Percentiles rank a stretch among this genome's conserved stretches.
phyloP scores from a whole-genome alignment of 257 asterid genomes.

The Nicotiana paniculata region DNA sequence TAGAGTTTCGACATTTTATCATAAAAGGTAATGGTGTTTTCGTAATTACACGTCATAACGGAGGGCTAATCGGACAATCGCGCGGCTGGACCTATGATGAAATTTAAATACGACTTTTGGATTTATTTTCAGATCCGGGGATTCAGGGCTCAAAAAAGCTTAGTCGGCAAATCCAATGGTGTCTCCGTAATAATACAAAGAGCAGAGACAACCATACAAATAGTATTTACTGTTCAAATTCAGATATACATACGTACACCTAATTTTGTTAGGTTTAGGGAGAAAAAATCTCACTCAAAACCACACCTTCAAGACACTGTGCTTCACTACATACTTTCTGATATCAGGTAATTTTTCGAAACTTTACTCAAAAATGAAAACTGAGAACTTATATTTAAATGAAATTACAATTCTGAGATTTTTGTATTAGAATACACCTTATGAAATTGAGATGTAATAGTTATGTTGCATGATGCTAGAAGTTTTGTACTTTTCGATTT shows the following conservation, averaged over 20 bases:
- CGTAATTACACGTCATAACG: too few relatives aligned
- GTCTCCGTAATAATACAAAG: background rate
- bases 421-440: too few relatives aligned
- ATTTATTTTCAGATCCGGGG: slow-evolving; percentile 40
- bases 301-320: background rate
- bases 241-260: too few relatives aligned
- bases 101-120: slow-evolving; percentile 34
- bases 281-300: background rate
- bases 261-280: background rate
- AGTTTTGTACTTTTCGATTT: slow-evolving; percentile 19
- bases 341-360: background rate
- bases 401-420: too few relatives aligned
- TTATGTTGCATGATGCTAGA: background rate
- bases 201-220: background rate
- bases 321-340: background rate
- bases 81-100: slow-evolving; percentile 27
- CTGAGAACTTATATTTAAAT: too few relatives aligned
- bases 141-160: slow-evolving; percentile 14
- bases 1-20: too few relatives aligned
- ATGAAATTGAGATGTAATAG: too few relatives aligned
- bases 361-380: too few relatives aligned
- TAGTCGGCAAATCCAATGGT: background rate
- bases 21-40: too few relatives aligned
- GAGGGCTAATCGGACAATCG: too few relatives aligned
- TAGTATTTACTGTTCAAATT: background rate